Evolutionary conservation across 2,329 filamentous ascomycete genomes (phyloP).

Genomic region (Aspergillus latus): DNA sequence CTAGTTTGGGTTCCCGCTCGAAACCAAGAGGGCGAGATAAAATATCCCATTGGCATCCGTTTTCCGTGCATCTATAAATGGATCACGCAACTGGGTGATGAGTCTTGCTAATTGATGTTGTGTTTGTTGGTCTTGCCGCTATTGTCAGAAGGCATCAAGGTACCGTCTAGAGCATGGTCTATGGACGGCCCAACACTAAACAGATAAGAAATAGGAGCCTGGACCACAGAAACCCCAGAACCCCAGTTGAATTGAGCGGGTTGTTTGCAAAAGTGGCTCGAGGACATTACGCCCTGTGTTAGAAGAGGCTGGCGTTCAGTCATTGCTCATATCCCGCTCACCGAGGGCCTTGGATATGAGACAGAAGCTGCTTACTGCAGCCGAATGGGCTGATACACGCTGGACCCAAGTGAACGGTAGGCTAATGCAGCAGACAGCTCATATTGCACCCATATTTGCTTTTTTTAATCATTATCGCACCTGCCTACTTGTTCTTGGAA

Average conservation of each 20-base stretch:
- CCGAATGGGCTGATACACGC: neutral
- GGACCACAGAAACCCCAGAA: neutral
- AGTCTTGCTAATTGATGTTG: no score
- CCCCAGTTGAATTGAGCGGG: neutral
- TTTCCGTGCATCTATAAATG: no score
- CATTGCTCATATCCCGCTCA: neutral
- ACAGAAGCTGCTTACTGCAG: neutral
- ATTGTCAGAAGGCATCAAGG: no score
- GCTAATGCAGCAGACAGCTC: conserved; percentile 4
- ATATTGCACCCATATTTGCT: neutral
- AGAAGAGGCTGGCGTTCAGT: neutral
- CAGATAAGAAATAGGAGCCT: neutral
- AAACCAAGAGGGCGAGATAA: no score
- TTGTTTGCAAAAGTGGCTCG: neutral
- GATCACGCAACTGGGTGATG: no score
- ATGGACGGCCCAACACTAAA: neutral
- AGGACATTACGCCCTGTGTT: neutral
- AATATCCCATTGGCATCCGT: no score
- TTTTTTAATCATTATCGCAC: neutral
- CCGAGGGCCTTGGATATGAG: neutral
- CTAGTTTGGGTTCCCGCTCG: no score
- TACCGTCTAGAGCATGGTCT: no score
- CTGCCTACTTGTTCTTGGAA: neutral
- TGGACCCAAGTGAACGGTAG: conserved; percentile 10
- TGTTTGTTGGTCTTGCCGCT: no score